These are phyloP conservation scores for Suillus weaverae DNA, from an alignment of 768 basidiomycete genomes.

Conservation along the genomic window DNA sequence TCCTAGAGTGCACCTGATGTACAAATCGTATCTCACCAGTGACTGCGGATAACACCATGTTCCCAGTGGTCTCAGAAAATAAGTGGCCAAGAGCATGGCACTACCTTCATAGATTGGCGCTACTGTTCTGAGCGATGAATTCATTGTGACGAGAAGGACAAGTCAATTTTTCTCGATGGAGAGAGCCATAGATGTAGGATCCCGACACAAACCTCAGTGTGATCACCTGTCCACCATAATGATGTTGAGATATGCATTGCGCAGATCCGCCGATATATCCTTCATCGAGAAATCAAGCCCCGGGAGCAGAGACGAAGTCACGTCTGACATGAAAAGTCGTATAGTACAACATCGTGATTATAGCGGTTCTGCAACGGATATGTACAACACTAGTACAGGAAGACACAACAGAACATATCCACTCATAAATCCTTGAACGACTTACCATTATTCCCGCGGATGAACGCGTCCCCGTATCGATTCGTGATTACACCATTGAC, in stretches of 20 bases:
- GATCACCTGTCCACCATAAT: no score
- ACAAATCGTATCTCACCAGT: no score
- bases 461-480: conserved; percentile 92
- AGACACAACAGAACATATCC: neutral
- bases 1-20: no score
- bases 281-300: neutral
- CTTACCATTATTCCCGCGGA: conserved; percentile 89
- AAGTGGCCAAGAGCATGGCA: no score
- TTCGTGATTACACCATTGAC: conserved; percentile 87
- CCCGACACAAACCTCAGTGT: no score
- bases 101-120: no score
- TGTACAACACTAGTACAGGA: conserved; percentile 61
- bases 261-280: neutral
- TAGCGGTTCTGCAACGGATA: conserved; percentile 66
- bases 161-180: no score
- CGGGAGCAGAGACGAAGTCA: neutral
- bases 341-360: conserved; percentile 26
- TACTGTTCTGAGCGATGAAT: no score
- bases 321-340: neutral
- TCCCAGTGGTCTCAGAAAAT: neutral
- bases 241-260: neutral
- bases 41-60: neutral
- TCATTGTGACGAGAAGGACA: no score
- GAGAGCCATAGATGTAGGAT: no score
- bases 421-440: conserved; percentile 10